Evolutionary conservation across 768 basidiomycete species (phyloP).

Genomic region (Goffeauzyma gilvescens): DNA sequence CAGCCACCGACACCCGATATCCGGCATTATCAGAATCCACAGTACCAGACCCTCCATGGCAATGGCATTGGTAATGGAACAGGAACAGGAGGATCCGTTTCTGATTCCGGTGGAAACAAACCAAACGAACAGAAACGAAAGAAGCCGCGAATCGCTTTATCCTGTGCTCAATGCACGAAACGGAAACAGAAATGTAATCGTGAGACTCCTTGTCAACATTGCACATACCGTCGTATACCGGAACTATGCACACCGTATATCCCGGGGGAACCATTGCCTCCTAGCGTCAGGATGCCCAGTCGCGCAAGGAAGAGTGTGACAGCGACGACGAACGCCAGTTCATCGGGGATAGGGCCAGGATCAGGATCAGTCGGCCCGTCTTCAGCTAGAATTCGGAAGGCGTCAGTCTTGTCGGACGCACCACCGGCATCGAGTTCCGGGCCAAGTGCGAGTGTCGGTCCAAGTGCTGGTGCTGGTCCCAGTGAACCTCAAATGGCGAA

Average conservation of each 20-base stretch:
- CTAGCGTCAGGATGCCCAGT: slow-evolving; percentile 12
- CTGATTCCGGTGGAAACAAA: too few relatives aligned
- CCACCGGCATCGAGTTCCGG: too few relatives aligned
- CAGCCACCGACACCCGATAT: too few relatives aligned
- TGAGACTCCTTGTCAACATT: slow-evolving; percentile 31
- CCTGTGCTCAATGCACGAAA: slow-evolving; percentile 30
- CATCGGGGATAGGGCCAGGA: neutral
- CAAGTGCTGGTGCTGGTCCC: too few relatives aligned
- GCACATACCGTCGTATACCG: slow-evolving; percentile 3
- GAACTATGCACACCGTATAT: slow-evolving; percentile 18
- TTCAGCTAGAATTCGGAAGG: neutral
- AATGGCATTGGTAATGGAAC: too few relatives aligned
- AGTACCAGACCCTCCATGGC: too few relatives aligned
- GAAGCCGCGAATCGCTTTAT: slow-evolving; percentile 26
- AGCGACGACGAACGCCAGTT: slow-evolving; percentile 7
- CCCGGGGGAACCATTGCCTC: slow-evolving; percentile 17
- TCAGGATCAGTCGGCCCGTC: neutral
- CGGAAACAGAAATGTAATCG: slow-evolving; percentile 24
- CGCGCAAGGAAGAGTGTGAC: slow-evolving; percentile 19
- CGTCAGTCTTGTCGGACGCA: neutral
- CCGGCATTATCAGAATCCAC: too few relatives aligned
- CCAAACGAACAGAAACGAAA: slow-evolving; percentile 26
- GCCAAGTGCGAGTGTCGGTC: too few relatives aligned
- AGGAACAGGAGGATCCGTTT: too few relatives aligned
- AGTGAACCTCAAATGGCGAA: too few relatives aligned